Evolutionary conservation across 108 stramenopile genomes (phyloP).

Genomic region (Pseudonitzschia pungens): DNA sequence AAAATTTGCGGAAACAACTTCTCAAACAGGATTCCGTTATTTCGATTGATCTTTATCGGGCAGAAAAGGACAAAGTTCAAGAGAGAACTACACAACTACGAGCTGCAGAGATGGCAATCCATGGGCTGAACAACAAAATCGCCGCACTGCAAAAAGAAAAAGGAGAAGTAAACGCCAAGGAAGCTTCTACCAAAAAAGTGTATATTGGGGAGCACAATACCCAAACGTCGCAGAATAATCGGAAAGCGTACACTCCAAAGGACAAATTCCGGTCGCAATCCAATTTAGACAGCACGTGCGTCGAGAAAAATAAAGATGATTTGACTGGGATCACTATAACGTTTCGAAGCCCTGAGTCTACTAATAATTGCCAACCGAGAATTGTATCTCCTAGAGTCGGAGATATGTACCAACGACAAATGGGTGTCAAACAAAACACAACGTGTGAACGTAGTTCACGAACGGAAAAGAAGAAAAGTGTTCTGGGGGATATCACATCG

Average conservation of each 20-base stretch:
- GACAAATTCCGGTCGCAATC: background rate
- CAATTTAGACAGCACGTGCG: background rate
- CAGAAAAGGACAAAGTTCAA: slow-evolving; percentile 25
- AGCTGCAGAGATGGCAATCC: slow-evolving; percentile 19
- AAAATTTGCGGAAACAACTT: slow-evolving; percentile 33
- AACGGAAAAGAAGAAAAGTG: background rate
- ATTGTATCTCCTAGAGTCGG: background rate
- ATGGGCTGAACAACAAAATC: slow-evolving; percentile 17
- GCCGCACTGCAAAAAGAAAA: slow-evolving; percentile 11
- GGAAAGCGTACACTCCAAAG: background rate
- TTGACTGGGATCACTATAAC: slow-evolving; percentile 22
- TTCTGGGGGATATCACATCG: background rate
- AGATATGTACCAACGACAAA: slow-evolving; percentile 1
- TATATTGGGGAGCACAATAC: background rate
- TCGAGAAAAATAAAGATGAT: background rate
- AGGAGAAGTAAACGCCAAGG: background rate
- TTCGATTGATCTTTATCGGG: slow-evolving; percentile 34
- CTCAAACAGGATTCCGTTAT: slow-evolving; percentile 28
- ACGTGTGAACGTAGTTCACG: background rate
- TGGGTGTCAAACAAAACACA: slow-evolving; percentile 3
- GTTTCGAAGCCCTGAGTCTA: background rate
- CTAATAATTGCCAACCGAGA: background rate
- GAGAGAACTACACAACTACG: slow-evolving; percentile 17
- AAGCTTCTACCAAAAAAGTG: background rate
- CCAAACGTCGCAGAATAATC: background rate